Evolutionary conservation across 176 grass and related monocot species (phyloP), one percentile per base, ranked within the genome.

Genomic region (Elaeis guineensis): DNA sequence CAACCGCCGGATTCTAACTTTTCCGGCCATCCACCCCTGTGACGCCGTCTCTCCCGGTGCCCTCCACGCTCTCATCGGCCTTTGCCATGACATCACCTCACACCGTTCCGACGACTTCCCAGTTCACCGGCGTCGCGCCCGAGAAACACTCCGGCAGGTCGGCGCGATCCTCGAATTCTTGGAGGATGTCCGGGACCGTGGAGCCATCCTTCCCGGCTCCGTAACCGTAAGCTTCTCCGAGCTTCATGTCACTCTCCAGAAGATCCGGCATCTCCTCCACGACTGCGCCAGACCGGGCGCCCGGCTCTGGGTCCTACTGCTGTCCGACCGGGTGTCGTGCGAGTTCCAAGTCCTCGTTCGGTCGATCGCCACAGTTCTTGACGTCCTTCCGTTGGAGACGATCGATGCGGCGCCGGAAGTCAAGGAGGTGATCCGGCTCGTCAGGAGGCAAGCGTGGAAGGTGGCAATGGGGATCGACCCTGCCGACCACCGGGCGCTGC

Each of bases 201-300:
- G 53, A 15, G 53, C 21, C 16, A 24, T 44, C 0, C 5, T 85
- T 35, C 72, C 86, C 0, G 3, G 17, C 0, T 90, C 83, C 1
- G 75, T 70, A 19, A 63, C 75, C 23, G 69, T 97, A n/a, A 72
- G 78, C 8, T 75, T 97, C 48, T 85, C 78, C 54, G 93, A 97
- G 81, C 75, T 97, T 62, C 87, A 97, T 75, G 79, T 91, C 29
- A 66, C 93, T 20, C 58, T 91, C 30, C 93, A 91, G 78, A 97
- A 89, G 78, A 57, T 83, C 44, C 59, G 64, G 53, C 76, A 84
- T 52, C 72, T 97, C 25, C 61, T 97, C 64, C 29, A 77, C 0
- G 87, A 97, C 68, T 83, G 81, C 54, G 59, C 65, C 63, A 54
- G 29, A n/a, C 73, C 24, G 4, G 93, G 78, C 58, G 79, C 81